Conservation (phyloP, 1,284 basidiomycete species). For the Malassezia cuniculi region DNA sequence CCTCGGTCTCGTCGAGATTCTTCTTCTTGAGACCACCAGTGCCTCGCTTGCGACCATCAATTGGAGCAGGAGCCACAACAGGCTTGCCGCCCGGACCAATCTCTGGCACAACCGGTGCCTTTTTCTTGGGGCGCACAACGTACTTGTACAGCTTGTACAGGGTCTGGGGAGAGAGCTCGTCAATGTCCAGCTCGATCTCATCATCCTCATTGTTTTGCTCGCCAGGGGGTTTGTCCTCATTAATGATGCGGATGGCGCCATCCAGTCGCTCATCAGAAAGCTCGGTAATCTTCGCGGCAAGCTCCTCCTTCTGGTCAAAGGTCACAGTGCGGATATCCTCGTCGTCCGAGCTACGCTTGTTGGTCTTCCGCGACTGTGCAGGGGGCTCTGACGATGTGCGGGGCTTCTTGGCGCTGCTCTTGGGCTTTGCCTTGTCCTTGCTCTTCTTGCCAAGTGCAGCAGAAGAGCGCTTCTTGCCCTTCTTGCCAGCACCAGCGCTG, state of each 20-base stretch:
- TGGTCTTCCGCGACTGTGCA: conserved; percentile 4
- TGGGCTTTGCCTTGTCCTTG: conserved; percentile 7
- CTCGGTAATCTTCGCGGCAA: conserved; percentile 43
- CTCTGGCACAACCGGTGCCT: no score
- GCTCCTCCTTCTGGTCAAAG: conserved; percentile 44
- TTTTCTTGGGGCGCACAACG: conserved; percentile 40
- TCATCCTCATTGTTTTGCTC: conserved; percentile 33
- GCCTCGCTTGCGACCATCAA: conserved; percentile 40
- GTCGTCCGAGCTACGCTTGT: conserved; percentile 25
- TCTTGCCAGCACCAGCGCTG: conserved; percentile 14
- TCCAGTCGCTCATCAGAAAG: conserved; percentile 42
- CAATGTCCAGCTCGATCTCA: conserved; percentile 45
- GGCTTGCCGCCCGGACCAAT: conserved; percentile 17
- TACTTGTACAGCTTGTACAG: conserved; percentile 45
- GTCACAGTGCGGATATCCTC: conserved; percentile 39
- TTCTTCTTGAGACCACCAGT: conserved; percentile 44
- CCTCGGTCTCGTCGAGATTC: conserved; percentile 42
- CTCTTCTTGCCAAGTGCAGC: conserved; percentile 5
- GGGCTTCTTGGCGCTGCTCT: conserved; percentile 21
- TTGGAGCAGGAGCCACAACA: conserved; percentile 19
- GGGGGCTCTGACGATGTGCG: conserved; percentile 15
- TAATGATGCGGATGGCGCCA: conserved; percentile 42
- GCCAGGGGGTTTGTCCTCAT: conserved; percentile 42
- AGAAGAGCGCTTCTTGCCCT: conserved; percentile 21
- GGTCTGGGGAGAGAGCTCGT: conserved; percentile 38